phyloP scores from a whole-genome alignment of 169 alveolate genomes.

The Plasmodium gallinaceum region DNA sequence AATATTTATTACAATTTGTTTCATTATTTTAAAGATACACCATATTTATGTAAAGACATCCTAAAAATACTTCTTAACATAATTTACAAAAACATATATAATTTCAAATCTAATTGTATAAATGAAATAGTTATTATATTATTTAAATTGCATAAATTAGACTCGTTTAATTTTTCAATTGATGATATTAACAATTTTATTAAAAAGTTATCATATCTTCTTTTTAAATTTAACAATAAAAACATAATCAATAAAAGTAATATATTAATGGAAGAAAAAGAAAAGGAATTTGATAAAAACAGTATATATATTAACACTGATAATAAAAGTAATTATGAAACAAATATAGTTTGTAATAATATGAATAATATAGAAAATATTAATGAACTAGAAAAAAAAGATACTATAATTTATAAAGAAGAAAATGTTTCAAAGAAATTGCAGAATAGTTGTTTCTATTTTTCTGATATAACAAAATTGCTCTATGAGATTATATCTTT shows the following conservation, averaged over 20 bases:
- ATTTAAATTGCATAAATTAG: conserved; percentile 2
- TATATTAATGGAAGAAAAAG: neutral
- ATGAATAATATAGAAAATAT: neutral
- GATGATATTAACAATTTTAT: neutral
- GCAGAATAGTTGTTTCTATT: neutral
- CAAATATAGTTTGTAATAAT: neutral
- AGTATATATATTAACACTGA: neutral
- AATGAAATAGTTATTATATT: neutral
- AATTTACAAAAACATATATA: neutral
- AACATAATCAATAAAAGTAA: no score
- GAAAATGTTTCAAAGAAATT: neutral
- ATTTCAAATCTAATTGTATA: conserved; percentile 7
- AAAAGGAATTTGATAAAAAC: neutral
- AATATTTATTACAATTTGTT: neutral
- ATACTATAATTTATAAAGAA: neutral
- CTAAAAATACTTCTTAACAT: neutral
- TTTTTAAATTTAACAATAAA: neutral
- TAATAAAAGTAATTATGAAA: neutral
- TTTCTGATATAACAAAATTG: conserved; percentile 12
- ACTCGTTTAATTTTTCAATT: neutral
- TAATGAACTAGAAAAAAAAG: neutral
- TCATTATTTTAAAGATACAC: conserved; percentile 4
- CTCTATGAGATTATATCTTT: conserved; percentile 13
- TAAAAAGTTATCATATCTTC: conserved; percentile 11
- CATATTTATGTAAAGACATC: conserved; percentile 11